These are phyloP conservation scores for Multifurca ochricompacta DNA, from an alignment of 768 basidiomycete genomes.

Conservation along the genomic window DNA sequence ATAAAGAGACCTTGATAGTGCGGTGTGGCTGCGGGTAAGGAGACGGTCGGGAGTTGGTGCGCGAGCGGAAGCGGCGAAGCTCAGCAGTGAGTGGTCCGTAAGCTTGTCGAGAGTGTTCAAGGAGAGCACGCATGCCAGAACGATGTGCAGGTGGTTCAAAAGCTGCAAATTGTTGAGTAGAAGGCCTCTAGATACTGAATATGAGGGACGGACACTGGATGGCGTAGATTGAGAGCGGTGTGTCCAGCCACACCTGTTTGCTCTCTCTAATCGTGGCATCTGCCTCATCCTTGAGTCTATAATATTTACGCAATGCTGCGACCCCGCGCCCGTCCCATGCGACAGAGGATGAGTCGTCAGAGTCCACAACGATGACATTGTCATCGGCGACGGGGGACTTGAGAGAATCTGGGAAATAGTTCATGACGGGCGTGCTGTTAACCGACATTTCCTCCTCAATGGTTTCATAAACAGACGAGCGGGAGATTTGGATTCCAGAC, in stretches of 20 bases:
- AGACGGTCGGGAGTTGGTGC: conserved; percentile 63
- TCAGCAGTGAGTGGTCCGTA: conserved; percentile 71
- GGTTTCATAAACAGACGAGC: conserved; percentile 69
- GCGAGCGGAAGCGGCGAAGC: conserved; percentile 54
- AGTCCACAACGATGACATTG: conserved; percentile 45
- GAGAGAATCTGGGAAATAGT: conserved; percentile 1
- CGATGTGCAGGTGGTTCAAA: conserved; percentile 63
- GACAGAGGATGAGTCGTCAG: conserved; percentile 39
- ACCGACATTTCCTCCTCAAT: conserved; percentile 63
- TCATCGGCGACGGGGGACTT: conserved; percentile 16
- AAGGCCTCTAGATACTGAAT: background rate
- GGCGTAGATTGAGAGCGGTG: conserved; percentile 64
- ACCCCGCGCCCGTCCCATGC: conserved; percentile 66
- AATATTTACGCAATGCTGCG: conserved; percentile 54
- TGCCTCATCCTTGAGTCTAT: conserved; percentile 61
- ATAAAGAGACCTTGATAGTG: conserved; percentile 37
- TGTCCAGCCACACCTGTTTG: conserved; percentile 56
- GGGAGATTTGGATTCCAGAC: conserved; percentile 54
- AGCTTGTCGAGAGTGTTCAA: conserved; percentile 64
- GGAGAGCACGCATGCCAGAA: conserved; percentile 60
- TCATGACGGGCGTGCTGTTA: conserved; percentile 22
- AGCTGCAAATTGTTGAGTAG: conserved; percentile 28
- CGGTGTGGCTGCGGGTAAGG: conserved; percentile 55
- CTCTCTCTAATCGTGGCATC: conserved; percentile 61
- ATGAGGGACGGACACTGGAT: conserved; percentile 53